Evolutionary conservation across 768 basidiomycete species (phyloP).

Genomic region (Termitomyces heimii): DNA sequence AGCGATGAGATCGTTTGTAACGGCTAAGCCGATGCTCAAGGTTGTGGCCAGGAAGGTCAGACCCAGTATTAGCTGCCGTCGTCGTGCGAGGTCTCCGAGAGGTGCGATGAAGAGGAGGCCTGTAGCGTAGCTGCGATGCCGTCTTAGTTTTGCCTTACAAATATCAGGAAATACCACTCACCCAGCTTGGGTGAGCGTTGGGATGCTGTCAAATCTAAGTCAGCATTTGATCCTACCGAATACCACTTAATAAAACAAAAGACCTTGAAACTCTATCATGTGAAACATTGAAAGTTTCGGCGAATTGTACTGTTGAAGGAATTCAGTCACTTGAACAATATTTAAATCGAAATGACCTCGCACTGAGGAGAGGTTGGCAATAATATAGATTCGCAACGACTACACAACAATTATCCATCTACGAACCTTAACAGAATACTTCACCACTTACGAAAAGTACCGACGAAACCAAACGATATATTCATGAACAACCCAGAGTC

Average conservation of each 20-base stretch:
- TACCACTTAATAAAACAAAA: background rate
- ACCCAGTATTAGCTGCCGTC: constrained; percentile 62
- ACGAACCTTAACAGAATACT: background rate
- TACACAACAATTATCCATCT: background rate
- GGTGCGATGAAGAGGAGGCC: constrained; percentile 76
- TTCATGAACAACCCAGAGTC: constrained; percentile 5
- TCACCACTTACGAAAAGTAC: constrained; percentile 4
- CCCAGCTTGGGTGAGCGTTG: constrained; percentile 10
- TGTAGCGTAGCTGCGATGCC: constrained; percentile 51
- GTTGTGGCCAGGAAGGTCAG: constrained; percentile 34
- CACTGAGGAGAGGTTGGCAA: constrained; percentile 6
- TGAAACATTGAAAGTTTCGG: constrained; percentile 3
- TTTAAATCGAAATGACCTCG: background rate
- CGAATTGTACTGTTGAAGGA: constrained; percentile 1
- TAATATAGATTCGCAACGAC: constrained; percentile 6
- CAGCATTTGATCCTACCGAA: background rate
- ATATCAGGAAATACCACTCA: background rate
- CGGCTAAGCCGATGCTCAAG: constrained; percentile 62
- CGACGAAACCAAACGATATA: constrained; percentile 2
- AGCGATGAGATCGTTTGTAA: constrained; percentile 50
- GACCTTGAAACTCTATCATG: constrained; percentile 8
- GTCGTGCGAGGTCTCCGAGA: constrained; percentile 75
- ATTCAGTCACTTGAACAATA: too few species aligned
- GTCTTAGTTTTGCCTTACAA: background rate
- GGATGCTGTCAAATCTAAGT: background rate